A percentile compares a stretch with the other conserved stretches of the same genome.
Evolutionary conservation across 2,329 filamentous ascomycete genomes (phyloP).

Genomic region (Leptographium flavum): DNA sequence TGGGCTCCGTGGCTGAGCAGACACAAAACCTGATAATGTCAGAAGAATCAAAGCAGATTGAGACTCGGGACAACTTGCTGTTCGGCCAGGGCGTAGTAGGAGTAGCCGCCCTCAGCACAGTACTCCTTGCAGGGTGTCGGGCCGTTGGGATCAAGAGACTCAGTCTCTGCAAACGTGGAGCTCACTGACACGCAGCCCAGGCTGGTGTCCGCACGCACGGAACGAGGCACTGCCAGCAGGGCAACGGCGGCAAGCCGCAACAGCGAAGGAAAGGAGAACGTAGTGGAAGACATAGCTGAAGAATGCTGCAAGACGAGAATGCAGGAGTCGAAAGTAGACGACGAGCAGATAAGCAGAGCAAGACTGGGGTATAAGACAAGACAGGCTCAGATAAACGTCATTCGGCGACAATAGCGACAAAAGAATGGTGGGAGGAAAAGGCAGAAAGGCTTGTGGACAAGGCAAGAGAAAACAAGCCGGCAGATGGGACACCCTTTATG

Average conservation of each 20-base stretch:
- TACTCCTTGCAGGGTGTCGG: slow-evolving; percentile 5
- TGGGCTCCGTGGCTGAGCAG: slow-evolving; percentile 5
- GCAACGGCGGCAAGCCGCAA: slow-evolving; percentile 2
- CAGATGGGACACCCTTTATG: too few species aligned
- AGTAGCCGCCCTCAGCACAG: slow-evolving; percentile 7
- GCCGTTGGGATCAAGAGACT: slow-evolving; percentile 7
- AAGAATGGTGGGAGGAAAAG: background rate
- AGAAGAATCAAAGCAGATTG: background rate
- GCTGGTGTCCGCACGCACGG: slow-evolving; percentile 4
- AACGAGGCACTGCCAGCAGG: slow-evolving; percentile 3
- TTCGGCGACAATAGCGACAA: too few species aligned
- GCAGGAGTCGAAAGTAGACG: background rate
- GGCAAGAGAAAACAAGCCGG: background rate
- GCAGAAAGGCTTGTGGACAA: background rate
- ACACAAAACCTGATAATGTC: slow-evolving; percentile 7
- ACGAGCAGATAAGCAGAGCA: background rate
- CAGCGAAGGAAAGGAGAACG: background rate
- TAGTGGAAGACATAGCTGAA: background rate
- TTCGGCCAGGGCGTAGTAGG: slow-evolving; percentile 9
- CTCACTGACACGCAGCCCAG: slow-evolving; percentile 11
- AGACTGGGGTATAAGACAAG: background rate
- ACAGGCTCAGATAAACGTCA: too few species aligned
- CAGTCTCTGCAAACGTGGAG: slow-evolving; percentile 7
- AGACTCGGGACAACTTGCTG: slow-evolving; percentile 3
- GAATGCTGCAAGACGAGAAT: background rate